A percentile compares a stretch with the other conserved stretches of the same genome.
These are phyloP conservation scores for Exophiala sideris DNA, from an alignment of 2,329 filamentous ascomycete species.

Conservation along the genomic window DNA sequence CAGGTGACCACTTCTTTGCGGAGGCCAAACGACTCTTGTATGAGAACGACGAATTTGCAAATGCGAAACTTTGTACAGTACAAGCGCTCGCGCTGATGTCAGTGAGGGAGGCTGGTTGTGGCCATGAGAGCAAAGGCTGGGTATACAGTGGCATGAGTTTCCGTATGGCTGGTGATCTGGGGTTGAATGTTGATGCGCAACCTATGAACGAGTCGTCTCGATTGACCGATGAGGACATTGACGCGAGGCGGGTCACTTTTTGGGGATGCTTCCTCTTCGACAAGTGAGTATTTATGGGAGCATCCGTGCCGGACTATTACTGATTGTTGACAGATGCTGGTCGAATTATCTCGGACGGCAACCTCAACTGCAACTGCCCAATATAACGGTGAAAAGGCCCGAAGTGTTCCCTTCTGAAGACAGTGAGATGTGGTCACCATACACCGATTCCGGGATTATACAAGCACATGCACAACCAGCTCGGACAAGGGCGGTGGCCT, in stretches of 20 bases:
- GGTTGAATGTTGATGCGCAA: slow-evolving; percentile 78
- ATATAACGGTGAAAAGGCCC: slow-evolving; percentile 80
- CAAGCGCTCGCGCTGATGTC: slow-evolving; percentile 95
- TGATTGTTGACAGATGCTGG: slow-evolving; percentile 63
- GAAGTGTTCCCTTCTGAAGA: slow-evolving; percentile 91
- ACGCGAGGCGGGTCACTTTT: slow-evolving; percentile 86
- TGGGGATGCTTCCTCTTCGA: slow-evolving; percentile 99
- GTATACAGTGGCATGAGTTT: slow-evolving; percentile 98
- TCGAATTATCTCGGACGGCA: slow-evolving; percentile 92
- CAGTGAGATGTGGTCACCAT: slow-evolving; percentile 78
- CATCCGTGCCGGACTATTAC: slow-evolving; percentile 5
- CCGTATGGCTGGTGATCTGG: slow-evolving; percentile 92
- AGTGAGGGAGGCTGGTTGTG: slow-evolving; percentile 90
- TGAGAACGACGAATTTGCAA: slow-evolving; percentile 90
- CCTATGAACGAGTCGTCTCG: slow-evolving; percentile 59
- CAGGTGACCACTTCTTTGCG: slow-evolving; percentile 92
- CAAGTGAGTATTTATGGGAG: slow-evolving; percentile 54
- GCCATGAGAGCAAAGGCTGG: slow-evolving; percentile 92
- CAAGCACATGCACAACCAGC: slow-evolving; percentile 73
- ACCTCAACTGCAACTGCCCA: slow-evolving; percentile 76
- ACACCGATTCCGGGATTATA: slow-evolving; percentile 77
- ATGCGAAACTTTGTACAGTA: slow-evolving; percentile 80
- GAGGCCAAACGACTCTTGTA: slow-evolving; percentile 88
- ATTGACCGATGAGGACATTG: slow-evolving; percentile 77
- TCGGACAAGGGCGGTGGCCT: slow-evolving; percentile 73